Percentiles rank a stretch among this genome's conserved stretches.
Conservation (phyloP, 495 filamentous ascomycete species). For the Xylaria venustula region DNA sequence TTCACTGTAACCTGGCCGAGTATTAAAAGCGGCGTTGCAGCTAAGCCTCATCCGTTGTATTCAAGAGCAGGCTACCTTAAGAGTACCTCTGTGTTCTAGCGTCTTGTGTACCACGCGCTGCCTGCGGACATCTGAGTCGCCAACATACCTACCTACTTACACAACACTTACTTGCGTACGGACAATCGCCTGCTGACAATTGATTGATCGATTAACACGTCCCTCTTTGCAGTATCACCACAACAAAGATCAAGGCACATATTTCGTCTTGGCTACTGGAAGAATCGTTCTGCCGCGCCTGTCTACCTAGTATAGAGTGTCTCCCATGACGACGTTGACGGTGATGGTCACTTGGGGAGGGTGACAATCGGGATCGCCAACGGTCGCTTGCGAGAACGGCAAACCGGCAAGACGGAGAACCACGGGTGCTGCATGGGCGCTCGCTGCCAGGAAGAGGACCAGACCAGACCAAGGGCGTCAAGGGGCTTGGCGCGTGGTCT, state of each 20-base stretch:
- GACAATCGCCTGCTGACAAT: too few relatives aligned
- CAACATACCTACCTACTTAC: too few relatives aligned
- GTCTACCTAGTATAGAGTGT: too few relatives aligned
- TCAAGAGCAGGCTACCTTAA: neutral
- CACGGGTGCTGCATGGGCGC: too few relatives aligned
- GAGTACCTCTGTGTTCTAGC: neutral
- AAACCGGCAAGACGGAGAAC: slow-evolving; percentile 10
- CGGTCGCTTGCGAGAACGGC: slow-evolving; percentile 2
- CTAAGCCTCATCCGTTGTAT: neutral
- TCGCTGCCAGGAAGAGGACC: neutral
- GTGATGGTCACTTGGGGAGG: neutral
- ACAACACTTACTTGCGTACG: too few relatives aligned
- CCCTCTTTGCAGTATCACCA: too few relatives aligned
- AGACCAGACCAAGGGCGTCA: neutral
- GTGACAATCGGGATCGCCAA: slow-evolving; percentile 18
- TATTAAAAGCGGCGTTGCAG: neutral
- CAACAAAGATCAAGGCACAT: neutral
- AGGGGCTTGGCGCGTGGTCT: neutral
- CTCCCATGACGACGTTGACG: neutral
- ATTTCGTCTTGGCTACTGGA: too few relatives aligned
- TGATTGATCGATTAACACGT: neutral
- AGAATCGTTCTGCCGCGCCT: too few relatives aligned
- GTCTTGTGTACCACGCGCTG: too few relatives aligned
- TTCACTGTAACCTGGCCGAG: neutral
- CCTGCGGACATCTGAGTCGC: too few relatives aligned